Evolutionary conservation across 2,329 filamentous ascomycete species (phyloP), one percentile per base, ranked within the genome.

Genomic region (Bipolaris zeicola): DNA sequence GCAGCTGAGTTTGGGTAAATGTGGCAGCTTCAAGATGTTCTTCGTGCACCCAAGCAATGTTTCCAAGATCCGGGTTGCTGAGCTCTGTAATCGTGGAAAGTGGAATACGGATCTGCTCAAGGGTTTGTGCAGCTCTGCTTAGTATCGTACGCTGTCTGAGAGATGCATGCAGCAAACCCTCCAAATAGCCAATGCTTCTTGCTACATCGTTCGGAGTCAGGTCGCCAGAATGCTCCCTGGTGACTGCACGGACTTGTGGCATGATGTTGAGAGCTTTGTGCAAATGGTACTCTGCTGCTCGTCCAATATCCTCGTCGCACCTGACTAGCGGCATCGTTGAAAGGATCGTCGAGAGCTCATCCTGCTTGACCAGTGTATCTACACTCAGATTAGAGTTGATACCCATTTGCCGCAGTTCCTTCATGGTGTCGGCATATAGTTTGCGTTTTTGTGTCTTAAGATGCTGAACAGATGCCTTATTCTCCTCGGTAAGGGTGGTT

Each of bases 371-470:
- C 16, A 98, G 81, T 41, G 89, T 82, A 69, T 90, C 87, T 13
- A 87, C 87, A 62, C 89, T 87, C 14, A 96, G 81, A 70, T 96
- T 97, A 50, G 88, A 87, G 66, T 89, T 89, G 66, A 99, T 85
- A 3, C 95, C 95, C 94, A 99, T 98, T 55, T 89, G 85, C 34
- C 92, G 87, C 26, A 97, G 80, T 20, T 88, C 86, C 69, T 91
- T 93, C 61, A 99, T 79, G 0, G 90, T 93, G 65, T 98, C 94
- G 0, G 92, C 90, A 67, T 96, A 95, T 13, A 98, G 83, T 66
- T 92, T 93, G 41, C 92, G 87, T 78, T 99, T 99, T 67, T 91
- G 86, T 2, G 87, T 87, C 80, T 97, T 98, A 64, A 98, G 85
- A 73, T 97, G 91, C 75, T 96, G 93, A 58, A 97, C 86, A 14